Conservation (phyloP, 495 filamentous ascomycete genomes). For the Penicillium roqueforti region DNA sequence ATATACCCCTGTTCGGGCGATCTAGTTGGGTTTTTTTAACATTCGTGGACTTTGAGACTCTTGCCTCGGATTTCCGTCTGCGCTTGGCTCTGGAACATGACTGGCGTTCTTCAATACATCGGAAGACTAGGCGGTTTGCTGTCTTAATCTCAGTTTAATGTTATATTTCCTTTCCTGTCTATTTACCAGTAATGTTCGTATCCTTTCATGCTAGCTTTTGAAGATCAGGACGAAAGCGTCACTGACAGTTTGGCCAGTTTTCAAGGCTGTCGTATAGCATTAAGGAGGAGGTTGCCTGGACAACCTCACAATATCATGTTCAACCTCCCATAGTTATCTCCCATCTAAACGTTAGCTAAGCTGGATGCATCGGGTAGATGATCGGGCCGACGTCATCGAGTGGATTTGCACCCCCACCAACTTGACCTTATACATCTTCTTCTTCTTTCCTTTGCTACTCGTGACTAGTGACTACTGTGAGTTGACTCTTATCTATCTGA, state of each 20-base stretch:
- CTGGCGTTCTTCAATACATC: conserved; percentile 19
- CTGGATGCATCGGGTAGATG: conserved; percentile 7
- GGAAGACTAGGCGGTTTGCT: conserved; percentile 15
- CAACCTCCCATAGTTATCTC: not conserved
- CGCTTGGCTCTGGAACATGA: conserved; percentile 1
- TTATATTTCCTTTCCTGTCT: not conserved
- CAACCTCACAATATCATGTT: not conserved
- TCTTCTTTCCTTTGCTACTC: not conserved
- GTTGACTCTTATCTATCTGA: not conserved
- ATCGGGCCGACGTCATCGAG: conserved; percentile 25
- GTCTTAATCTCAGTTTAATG: not conserved
- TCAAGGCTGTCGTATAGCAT: not conserved
- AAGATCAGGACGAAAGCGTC: not conserved
- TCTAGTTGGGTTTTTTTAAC: conserved; percentile 25
- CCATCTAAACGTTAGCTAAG: conserved; percentile 1
- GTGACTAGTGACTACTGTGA: conserved; percentile 5
- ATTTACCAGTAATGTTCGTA: not conserved
- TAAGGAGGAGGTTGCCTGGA: too few species aligned
- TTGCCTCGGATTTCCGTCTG: not conserved
- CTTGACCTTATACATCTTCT: conserved; percentile 6
- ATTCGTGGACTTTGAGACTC: conserved; percentile 1
- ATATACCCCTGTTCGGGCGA: conserved; percentile 28
- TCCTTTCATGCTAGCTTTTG: not conserved
- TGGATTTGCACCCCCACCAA: conserved; percentile 15
- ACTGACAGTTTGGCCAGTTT: not conserved